phyloP scores from a whole-genome alignment of 345 rosid species.

The Lepidium aucheri region DNA sequence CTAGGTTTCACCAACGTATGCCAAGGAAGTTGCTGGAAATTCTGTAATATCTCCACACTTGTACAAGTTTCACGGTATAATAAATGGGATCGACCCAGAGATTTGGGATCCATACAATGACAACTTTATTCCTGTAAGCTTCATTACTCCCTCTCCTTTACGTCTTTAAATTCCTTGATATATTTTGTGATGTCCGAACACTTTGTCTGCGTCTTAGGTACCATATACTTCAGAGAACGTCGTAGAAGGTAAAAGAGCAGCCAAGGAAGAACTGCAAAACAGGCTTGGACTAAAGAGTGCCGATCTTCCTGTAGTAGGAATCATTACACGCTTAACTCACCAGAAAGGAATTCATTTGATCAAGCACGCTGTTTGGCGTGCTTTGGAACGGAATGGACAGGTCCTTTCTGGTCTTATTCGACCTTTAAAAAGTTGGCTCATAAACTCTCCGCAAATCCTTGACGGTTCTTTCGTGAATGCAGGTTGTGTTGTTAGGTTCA shows the following conservation, averaged over 20 bases:
- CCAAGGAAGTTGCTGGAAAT: conserved; percentile 83
- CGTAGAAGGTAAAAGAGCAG: conserved; percentile 82
- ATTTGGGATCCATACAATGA: conserved; percentile 97
- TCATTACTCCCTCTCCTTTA: not conserved
- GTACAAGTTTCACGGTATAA: conserved; percentile 75
- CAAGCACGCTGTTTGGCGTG: conserved; percentile 76
- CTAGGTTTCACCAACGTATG: conserved; percentile 76
- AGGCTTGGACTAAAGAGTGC: conserved; percentile 53
- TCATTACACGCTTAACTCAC: conserved; percentile 81
- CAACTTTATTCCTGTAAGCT: conserved; percentile 67
- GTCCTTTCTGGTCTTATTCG: conserved; percentile 25
- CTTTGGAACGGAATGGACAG: conserved; percentile 85
- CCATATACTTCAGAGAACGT: conserved; percentile 73
- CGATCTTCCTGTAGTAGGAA: conserved; percentile 74
- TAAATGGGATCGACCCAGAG: conserved; percentile 90
- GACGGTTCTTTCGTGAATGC: conserved; percentile 18
- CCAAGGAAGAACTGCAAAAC: conserved; percentile 75
- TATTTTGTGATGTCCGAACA: not conserved
- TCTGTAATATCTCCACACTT: conserved; percentile 63
- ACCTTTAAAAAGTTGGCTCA: not conserved
- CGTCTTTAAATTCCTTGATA: not conserved
- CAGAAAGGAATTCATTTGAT: conserved; percentile 96
- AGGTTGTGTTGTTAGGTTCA: conserved; percentile 91
- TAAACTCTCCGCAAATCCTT: conserved; percentile 5
- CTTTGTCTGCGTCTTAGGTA: conserved; percentile 35